Evolutionary conservation across 1,139 yeast genomes (phyloP).

Genomic region (Zygosaccharomyces sapae): DNA sequence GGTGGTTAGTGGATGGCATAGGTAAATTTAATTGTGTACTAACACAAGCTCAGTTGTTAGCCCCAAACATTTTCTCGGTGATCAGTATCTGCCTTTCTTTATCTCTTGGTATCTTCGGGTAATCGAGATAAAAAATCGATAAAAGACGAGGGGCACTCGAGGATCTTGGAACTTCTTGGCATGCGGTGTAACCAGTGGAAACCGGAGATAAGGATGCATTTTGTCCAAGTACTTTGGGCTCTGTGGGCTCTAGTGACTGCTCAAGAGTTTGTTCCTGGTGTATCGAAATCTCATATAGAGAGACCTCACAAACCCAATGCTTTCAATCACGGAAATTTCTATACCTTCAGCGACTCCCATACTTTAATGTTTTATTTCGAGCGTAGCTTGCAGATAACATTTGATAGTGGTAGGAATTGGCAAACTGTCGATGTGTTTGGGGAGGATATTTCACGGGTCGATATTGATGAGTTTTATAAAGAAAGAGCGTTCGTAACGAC

Average conservation of each 20-base stretch:
- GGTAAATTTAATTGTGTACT: too few relatives aligned
- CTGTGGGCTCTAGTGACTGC: neutral
- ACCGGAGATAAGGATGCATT: neutral
- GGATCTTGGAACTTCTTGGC: too few relatives aligned
- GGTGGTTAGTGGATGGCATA: too few relatives aligned
- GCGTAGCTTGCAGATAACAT: slow-evolving; percentile 17
- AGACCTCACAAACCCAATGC: neutral
- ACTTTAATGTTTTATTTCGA: slow-evolving; percentile 17
- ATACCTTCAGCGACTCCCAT: slow-evolving; percentile 31
- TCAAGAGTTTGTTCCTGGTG: slow-evolving; percentile 13
- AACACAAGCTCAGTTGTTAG: too few relatives aligned
- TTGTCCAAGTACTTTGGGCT: neutral
- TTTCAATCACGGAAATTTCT: slow-evolving; percentile 6
- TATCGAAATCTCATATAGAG: slow-evolving; percentile 11
- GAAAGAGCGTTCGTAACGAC: slow-evolving; percentile 25
- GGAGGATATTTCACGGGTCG: slow-evolving; percentile 11
- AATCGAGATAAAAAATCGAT: too few relatives aligned
- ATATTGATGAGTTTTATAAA: slow-evolving; percentile 18
- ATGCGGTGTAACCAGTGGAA: neutral
- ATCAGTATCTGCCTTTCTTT: too few relatives aligned
- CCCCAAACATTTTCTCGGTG: too few relatives aligned
- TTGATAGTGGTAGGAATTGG: slow-evolving; percentile 31
- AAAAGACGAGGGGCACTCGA: too few relatives aligned
- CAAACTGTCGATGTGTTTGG: slow-evolving; percentile 6
- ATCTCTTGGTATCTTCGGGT: too few relatives aligned